Conservation (phyloP, 805 yeast genomes). For the Barnettozyma vustinii region DNA sequence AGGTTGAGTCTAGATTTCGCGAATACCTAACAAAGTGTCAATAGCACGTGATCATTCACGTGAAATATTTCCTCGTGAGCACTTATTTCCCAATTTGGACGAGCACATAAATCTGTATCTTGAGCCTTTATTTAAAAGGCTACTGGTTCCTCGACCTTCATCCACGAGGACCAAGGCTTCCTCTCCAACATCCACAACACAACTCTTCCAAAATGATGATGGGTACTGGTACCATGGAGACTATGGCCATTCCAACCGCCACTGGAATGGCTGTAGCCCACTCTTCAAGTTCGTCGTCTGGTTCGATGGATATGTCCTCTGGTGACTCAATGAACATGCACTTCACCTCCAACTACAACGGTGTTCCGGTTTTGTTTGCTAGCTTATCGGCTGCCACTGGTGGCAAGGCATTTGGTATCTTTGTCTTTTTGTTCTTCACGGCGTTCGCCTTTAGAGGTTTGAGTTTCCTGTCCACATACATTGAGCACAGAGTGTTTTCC, state of each 20-base stretch:
- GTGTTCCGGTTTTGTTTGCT: constrained; percentile 61
- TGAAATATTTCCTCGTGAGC: constrained; percentile 5
- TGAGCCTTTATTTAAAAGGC: no score
- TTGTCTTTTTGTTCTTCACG: constrained; percentile 51
- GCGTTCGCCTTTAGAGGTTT: constrained; percentile 57
- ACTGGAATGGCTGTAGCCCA: constrained; percentile 28
- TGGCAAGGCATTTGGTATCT: constrained; percentile 71
- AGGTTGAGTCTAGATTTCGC: background rate
- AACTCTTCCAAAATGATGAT: constrained; percentile 22
- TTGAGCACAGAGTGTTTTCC: constrained; percentile 56
- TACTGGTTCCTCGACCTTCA: background rate
- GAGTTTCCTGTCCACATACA: constrained; percentile 52
- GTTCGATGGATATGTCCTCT: background rate
- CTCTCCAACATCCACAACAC: background rate
- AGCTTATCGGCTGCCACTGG: constrained; percentile 45
- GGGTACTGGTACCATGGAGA: constrained; percentile 21
- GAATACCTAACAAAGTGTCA: background rate
- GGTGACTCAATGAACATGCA: constrained; percentile 47
- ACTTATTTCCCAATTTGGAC: constrained; percentile 10
- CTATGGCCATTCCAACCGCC: constrained; percentile 15
- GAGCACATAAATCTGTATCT: constrained; percentile 6
- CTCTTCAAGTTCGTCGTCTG: constrained; percentile 15
- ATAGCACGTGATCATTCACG: no score
- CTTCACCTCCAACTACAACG: constrained; percentile 43
- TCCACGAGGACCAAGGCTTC: background rate